A percentile compares a stretch with the other conserved stretches of the same genome.
Evolutionary conservation across 768 basidiomycete species (phyloP).

Genomic region (Wakefieldia striispora): DNA sequence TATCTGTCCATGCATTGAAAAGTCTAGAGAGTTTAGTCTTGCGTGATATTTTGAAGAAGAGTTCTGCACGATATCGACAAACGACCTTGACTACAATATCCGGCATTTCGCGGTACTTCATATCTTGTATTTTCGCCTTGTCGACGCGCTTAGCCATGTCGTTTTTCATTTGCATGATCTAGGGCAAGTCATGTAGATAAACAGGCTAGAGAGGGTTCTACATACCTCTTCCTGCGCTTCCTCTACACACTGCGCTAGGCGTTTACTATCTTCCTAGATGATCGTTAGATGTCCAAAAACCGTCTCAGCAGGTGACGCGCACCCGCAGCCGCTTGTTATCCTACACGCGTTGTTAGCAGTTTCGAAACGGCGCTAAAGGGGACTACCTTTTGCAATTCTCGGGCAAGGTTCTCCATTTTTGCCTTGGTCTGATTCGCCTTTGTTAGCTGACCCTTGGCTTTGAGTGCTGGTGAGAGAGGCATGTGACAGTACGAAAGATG

Average conservation of each 20-base stretch:
- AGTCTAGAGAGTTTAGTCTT: slow-evolving; percentile 83
- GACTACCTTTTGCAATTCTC: slow-evolving; percentile 83
- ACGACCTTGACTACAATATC: slow-evolving; percentile 88
- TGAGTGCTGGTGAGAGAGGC: slow-evolving; percentile 12
- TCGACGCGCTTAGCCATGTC: slow-evolving; percentile 80
- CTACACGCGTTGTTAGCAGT: slow-evolving; percentile 38
- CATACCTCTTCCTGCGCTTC: slow-evolving; percentile 82
- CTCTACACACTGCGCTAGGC: slow-evolving; percentile 74
- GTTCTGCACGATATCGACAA: slow-evolving; percentile 85
- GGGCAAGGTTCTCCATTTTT: slow-evolving; percentile 87
- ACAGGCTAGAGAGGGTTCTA: neutral
- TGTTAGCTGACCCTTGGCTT: slow-evolving; percentile 81
- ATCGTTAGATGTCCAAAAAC: slow-evolving; percentile 20
- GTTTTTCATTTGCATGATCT: slow-evolving; percentile 80
- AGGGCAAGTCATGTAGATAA: slow-evolving; percentile 3
- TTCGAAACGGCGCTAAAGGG: slow-evolving; percentile 5
- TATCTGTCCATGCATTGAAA: slow-evolving; percentile 85
- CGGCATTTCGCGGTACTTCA: slow-evolving; percentile 82
- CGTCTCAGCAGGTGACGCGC: slow-evolving; percentile 24
- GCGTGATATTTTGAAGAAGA: slow-evolving; percentile 91
- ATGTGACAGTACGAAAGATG: slow-evolving; percentile 3
- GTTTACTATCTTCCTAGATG: slow-evolving; percentile 79
- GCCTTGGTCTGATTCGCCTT: slow-evolving; percentile 88
- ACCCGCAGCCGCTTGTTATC: slow-evolving; percentile 89
- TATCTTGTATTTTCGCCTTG: slow-evolving; percentile 73